Percentiles rank a stretch among this genome's conserved stretches.
These are phyloP conservation scores for Parietaria judaica DNA, from an alignment of 306 rosid genomes.

Conservation along the genomic window DNA sequence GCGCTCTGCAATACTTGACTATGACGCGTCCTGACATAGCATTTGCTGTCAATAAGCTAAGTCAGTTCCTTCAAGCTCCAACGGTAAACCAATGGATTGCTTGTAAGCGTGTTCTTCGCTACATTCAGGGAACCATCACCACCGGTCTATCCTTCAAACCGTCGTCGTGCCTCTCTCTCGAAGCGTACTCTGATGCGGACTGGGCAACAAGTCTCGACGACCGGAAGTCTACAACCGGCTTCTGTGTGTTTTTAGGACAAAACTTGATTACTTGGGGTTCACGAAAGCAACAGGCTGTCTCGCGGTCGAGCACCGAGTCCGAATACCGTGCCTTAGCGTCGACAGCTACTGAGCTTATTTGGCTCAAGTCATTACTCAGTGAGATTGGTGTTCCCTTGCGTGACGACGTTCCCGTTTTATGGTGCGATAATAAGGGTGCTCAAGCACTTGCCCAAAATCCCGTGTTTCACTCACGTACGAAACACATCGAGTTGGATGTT, in stretches of 20 bases:
- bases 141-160: not conserved
- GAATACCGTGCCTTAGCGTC: not conserved
- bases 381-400: not conserved
- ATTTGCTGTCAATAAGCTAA: not conserved
- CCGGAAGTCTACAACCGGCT: not conserved
- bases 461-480: not conserved
- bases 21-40: not conserved
- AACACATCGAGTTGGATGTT: not conserved
- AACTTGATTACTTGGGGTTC: not conserved
- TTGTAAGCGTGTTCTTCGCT: not conserved
- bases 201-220: not conserved
- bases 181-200: not conserved
- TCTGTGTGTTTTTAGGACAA: not conserved
- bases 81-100: not conserved
- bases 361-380: not conserved
- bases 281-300: not conserved
- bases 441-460: not conserved
- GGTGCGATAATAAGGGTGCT: conserved; percentile 1
- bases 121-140: not conserved
- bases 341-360: not conserved
- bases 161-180: not conserved
- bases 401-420: not conserved
- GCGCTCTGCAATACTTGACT: not conserved
- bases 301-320: not conserved
- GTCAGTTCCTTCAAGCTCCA: not conserved